Conservation (phyloP, 257 asterid species). For the Solanum stenotomum region DNA sequence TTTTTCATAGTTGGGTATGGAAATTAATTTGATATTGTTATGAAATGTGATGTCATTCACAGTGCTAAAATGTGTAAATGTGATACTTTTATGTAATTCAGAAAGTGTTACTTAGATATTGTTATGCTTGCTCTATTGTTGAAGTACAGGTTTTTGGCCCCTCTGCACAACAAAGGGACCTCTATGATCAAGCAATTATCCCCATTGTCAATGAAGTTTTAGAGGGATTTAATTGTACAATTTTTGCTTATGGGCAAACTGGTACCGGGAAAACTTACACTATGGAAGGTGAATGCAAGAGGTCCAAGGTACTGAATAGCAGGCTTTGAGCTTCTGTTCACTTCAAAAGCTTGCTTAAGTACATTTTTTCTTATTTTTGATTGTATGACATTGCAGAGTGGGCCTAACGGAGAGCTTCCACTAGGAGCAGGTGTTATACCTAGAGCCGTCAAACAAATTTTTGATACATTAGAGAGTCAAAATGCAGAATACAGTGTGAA, state of each 20-base stretch:
- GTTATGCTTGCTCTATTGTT: not conserved
- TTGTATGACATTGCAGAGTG: slow-evolving; percentile 31
- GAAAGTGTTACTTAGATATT: not conserved
- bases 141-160: slow-evolving; percentile 72
- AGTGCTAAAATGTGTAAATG: not conserved
- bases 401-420: slow-evolving; percentile 76
- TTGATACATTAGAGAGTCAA: slow-evolving; percentile 73
- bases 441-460: slow-evolving; percentile 72
- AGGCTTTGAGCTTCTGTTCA: not conserved
- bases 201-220: slow-evolving; percentile 82
- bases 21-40: not conserved
- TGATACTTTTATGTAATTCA: not conserved
- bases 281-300: slow-evolving; percentile 91
- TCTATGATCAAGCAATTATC: slow-evolving; percentile 71
- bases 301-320: slow-evolving; percentile 50
- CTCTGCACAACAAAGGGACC: slow-evolving; percentile 64
- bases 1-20: not conserved
- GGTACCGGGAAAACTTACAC: slow-evolving; percentile 91
- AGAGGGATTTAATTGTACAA: slow-evolving; percentile 87
- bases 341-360: not conserved
- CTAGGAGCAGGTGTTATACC: slow-evolving; percentile 83
- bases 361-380: not conserved
- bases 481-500: slow-evolving; percentile 84
- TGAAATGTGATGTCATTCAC: not conserved
- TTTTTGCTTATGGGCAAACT: slow-evolving; percentile 86